Conservation (phyloP, 495 filamentous ascomycete species). For the Aspergillus wentii region DNA sequence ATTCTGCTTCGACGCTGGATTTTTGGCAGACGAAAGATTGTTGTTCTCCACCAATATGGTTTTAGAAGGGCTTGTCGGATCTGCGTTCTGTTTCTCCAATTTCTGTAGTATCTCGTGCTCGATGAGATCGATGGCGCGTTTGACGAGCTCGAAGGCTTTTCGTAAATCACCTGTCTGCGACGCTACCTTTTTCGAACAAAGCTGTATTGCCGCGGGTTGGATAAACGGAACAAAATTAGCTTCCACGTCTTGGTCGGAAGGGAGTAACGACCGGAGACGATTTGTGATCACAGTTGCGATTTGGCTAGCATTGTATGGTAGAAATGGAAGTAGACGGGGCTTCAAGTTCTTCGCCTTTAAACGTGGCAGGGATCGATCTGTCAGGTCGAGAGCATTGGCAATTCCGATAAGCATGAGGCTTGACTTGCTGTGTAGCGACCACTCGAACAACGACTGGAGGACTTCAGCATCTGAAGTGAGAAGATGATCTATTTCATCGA, state of each 20-base stretch:
- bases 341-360: slow-evolving; percentile 89
- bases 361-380: slow-evolving; percentile 89
- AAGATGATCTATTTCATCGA: slow-evolving; percentile 95
- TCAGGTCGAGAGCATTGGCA: slow-evolving; percentile 93
- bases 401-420: slow-evolving; percentile 84
- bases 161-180: slow-evolving; percentile 91
- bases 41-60: slow-evolving; percentile 61
- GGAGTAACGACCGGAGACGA: slow-evolving; percentile 71
- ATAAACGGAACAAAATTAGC: slow-evolving; percentile 75
- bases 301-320: slow-evolving; percentile 87
- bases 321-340: slow-evolving; percentile 83
- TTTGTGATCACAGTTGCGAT: slow-evolving; percentile 80
- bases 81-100: slow-evolving; percentile 29
- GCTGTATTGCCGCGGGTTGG: slow-evolving; percentile 86
- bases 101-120: slow-evolving; percentile 68
- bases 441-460: slow-evolving; percentile 88
- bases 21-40: slow-evolving; percentile 55
- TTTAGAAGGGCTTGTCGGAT: slow-evolving; percentile 44
- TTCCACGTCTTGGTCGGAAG: slow-evolving; percentile 37
- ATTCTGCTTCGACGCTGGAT: slow-evolving; percentile 15
- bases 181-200: slow-evolving; percentile 90
- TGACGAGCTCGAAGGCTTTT: slow-evolving; percentile 91
- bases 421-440: slow-evolving; percentile 76
- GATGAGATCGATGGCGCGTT: slow-evolving; percentile 81
- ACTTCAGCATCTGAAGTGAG: slow-evolving; percentile 79